Conservation (phyloP, 78 protist species). For the Blattamonas nauphoetae region DNA sequence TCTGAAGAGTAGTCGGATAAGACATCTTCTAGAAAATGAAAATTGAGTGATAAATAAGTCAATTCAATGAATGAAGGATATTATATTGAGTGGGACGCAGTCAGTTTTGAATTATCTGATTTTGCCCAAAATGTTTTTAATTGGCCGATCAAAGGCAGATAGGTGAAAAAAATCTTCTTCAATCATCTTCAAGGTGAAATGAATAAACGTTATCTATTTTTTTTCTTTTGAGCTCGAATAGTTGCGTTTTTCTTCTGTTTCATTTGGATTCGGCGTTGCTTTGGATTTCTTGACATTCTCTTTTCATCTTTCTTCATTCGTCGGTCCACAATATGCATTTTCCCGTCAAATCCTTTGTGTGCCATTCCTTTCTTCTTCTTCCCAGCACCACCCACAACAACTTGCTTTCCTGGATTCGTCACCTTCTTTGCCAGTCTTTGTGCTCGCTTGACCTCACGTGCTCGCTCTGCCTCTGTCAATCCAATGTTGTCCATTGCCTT, state of each 20-base stretch:
- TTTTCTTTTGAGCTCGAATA: not conserved
- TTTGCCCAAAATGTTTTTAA: too few species aligned
- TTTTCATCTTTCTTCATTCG: not conserved
- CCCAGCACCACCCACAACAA: not conserved
- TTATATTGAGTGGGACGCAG: too few species aligned
- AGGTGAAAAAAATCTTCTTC: too few species aligned
- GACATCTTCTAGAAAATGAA: too few species aligned
- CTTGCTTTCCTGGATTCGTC: not conserved
- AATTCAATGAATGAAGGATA: too few species aligned
- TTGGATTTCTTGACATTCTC: not conserved
- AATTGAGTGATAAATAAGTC: too few species aligned
- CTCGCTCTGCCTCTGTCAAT: not conserved
- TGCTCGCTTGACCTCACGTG: not conserved
- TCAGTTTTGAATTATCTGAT: too few species aligned
- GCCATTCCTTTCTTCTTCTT: not conserved
- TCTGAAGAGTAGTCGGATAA: too few species aligned
- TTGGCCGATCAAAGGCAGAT: too few species aligned
- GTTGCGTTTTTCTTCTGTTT: not conserved
- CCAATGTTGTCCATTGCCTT: conserved; percentile 2
- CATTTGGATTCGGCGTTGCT: not conserved
- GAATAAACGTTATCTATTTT: too few species aligned
- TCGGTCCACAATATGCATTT: not conserved
- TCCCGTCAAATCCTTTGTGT: not conserved
- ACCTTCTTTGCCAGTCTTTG: not conserved
- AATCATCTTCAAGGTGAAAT: too few species aligned